Conservation (phyloP, 2,329 filamentous ascomycete genomes). For the Trematosphaeria pertusa region DNA sequence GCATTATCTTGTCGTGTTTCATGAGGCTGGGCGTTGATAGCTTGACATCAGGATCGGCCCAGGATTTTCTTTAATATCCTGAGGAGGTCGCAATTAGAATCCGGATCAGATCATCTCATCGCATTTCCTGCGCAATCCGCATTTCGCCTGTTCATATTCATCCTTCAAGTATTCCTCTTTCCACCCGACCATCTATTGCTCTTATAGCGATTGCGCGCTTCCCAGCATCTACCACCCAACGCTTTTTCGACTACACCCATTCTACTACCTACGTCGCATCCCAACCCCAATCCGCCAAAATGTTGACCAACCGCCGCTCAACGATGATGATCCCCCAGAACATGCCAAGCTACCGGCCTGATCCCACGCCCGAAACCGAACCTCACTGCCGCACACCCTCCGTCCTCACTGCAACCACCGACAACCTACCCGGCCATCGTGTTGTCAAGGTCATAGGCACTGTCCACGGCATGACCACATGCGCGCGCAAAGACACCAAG, state of each 20-base stretch:
- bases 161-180: too few relatives aligned
- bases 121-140: background rate
- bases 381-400: slow-evolving; percentile 36
- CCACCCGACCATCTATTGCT: too few relatives aligned
- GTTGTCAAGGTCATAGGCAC: slow-evolving; percentile 35
- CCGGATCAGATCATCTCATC: background rate
- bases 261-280: background rate
- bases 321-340: slow-evolving; percentile 41
- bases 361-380: slow-evolving; percentile 29
- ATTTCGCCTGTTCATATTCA: too few relatives aligned
- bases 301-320: slow-evolving; percentile 47
- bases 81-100: slow-evolving; percentile 13
- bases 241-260: background rate
- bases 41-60: slow-evolving; percentile 10
- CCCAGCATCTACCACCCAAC: background rate
- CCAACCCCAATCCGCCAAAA: slow-evolving; percentile 13
- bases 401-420: slow-evolving; percentile 38
- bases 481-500: slow-evolving; percentile 43
- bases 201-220: too few relatives aligned
- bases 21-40: slow-evolving; percentile 13
- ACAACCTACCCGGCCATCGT: slow-evolving; percentile 34
- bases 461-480: slow-evolving; percentile 41
- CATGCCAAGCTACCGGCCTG: slow-evolving; percentile 13
- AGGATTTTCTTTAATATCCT: slow-evolving; percentile 25
- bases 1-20: slow-evolving; percentile 36